Evolutionary conservation across 78 protist genomes (phyloP).

Genomic region (Chrysochromulina tobinii): DNA sequence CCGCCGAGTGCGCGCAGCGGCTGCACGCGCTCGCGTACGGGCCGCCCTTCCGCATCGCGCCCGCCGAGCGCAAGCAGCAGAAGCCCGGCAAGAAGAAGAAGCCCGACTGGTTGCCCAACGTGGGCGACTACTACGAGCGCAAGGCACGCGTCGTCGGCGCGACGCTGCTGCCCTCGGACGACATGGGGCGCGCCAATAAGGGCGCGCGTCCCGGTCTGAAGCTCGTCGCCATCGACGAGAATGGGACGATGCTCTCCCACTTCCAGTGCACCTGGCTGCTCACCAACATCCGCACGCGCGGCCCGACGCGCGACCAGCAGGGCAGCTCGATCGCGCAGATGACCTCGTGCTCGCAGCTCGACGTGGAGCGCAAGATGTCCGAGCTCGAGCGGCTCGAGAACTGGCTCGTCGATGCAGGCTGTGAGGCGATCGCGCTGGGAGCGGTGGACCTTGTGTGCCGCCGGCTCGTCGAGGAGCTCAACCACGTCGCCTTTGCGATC

Average conservation of each 20-base stretch:
- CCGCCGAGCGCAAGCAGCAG: too few relatives aligned
- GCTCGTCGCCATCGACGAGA: neutral
- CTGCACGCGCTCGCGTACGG: too few relatives aligned
- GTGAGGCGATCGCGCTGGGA: neutral
- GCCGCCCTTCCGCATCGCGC: too few relatives aligned
- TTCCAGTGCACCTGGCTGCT: neutral
- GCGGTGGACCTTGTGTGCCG: neutral
- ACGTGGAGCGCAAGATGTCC: neutral
- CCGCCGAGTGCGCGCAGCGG: too few relatives aligned
- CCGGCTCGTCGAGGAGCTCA: neutral
- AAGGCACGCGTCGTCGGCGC: too few relatives aligned
- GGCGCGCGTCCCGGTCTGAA: neutral
- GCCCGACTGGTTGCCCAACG: too few relatives aligned
- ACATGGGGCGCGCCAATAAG: neutral
- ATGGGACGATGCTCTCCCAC: neutral
- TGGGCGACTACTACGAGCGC: too few relatives aligned
- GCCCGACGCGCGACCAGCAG: neutral
- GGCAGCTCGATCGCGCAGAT: neutral
- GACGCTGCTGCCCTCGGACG: too few relatives aligned
- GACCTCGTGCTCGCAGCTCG: neutral
- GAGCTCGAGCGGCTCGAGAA: neutral
- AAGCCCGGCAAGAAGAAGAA: too few relatives aligned
- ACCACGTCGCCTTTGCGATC: neutral
- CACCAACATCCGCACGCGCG: neutral
- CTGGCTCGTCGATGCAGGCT: neutral